Base-by-base conservation (phyloP, 768 basidiomycete genomes). In the Collybia sp. region DNA sequence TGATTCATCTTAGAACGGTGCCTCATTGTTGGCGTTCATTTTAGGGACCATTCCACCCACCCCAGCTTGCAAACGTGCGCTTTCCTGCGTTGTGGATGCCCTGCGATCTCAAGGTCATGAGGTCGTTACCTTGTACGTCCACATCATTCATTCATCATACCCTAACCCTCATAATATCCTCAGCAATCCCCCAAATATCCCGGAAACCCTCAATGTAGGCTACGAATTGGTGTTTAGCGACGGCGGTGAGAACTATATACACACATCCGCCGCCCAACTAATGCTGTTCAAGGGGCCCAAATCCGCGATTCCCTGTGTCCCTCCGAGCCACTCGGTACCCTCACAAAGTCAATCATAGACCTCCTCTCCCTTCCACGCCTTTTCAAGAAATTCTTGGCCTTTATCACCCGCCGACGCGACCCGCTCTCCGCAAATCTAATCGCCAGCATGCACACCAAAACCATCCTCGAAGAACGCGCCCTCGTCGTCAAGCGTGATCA, bases 21-120 rank as follows among this genome's bases (percentile, higher is more conserved):
- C 19, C 25, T 33, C 12, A 31, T 32, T 12, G 32, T 42, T 42
- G 12, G 15, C 19, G 42, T 45, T 17, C 40, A n/a, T 37, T 45
- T 42, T 49, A 85, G 84, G 79, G 9, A 68, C 76, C 13, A 73
- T 85, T 33, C 66, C 73, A 5, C 79, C 83, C 0, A 77, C 78
- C 8, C 84, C 84, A 17, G 80, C 85, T 4, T 85, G 84, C 50
- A 63, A 62, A 52, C 75, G 85, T 11, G 78, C 79, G 1, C 63
- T 86, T 11, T 61, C 67, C 9, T 68, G 58, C 49, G 81, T 81
- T 15, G 68, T 72, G 6, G 59, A 73, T 3, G 74, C 79, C 30
- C 72, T 87, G 17, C 65, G 72, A 47, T 71, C 70, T 43, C 68
- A 81, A 43, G 84, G 82, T 2, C 82, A 86, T 48, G 77, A 83